Percentiles rank a stretch among this genome's conserved stretches.
phyloP scores from a whole-genome alignment of 179 eudicot genomes.

The Beta lomatogona region DNA sequence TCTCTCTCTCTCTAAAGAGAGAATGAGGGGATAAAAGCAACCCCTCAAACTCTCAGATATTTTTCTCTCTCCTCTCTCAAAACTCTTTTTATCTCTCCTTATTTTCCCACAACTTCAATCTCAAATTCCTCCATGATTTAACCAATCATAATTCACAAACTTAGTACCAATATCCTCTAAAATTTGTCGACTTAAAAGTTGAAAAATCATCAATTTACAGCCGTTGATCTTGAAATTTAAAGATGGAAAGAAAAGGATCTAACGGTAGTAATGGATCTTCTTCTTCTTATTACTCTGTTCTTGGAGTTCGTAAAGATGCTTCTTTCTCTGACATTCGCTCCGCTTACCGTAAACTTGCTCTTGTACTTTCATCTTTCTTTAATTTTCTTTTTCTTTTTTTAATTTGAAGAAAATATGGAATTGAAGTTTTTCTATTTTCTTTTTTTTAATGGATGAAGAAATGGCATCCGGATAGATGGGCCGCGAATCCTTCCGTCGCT shows the following conservation, averaged over 20 bases:
- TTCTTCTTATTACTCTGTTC: constrained; percentile 60
- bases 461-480: constrained; percentile 93
- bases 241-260: constrained; percentile 62
- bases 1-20: background rate
- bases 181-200: constrained; percentile 15
- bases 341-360: constrained; percentile 91
- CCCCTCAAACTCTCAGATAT: constrained; percentile 1
- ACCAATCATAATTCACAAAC: background rate
- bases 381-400: background rate
- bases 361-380: constrained; percentile 41
- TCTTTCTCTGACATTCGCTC: constrained; percentile 73
- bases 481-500: constrained; percentile 51
- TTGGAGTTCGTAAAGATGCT: constrained; percentile 70
- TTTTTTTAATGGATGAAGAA: constrained; percentile 39
- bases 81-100: background rate
- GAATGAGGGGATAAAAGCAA: background rate
- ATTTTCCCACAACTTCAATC: background rate
- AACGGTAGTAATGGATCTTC: constrained; percentile 37
- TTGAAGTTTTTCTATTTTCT: background rate
- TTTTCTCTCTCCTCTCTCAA: constrained; percentile 6
- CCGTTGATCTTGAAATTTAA: background rate
- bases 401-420: background rate
- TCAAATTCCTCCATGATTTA: background rate
- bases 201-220: background rate
- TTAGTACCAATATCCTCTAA: background rate